A percentile compares a stretch with the other conserved stretches of the same genome.
Evolutionary conservation across 805 yeast species (phyloP).

Genomic region (Schizosaccharomyces lindneri): DNA sequence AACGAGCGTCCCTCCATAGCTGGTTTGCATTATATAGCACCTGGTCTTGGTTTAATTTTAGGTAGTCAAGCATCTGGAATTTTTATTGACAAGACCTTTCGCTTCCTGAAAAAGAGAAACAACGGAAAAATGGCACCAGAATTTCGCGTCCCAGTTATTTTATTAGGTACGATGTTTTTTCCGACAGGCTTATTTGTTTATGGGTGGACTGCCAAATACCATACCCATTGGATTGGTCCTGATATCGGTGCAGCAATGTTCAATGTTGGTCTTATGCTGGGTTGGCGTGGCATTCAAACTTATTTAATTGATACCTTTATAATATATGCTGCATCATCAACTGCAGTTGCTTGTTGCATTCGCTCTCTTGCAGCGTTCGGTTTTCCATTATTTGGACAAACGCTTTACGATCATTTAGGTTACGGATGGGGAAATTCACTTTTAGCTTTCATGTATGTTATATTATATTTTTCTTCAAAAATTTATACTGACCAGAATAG

Average conservation of each 20-base stretch:
- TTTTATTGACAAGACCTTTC: not conserved
- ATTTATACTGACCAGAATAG: not conserved
- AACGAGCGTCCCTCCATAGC: conserved; percentile 11
- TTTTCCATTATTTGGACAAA: conserved; percentile 38
- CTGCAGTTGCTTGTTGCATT: conserved; percentile 43
- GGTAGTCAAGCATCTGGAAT: conserved; percentile 28
- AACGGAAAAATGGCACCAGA: conserved; percentile 39
- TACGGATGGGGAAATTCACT: conserved; percentile 18
- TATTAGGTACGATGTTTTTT: conserved; percentile 23
- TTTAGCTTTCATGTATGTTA: conserved; percentile 23
- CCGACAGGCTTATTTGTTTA: conserved; percentile 40
- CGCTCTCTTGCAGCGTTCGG: conserved; percentile 44
- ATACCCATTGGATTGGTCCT: conserved; percentile 38
- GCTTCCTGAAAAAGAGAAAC: conserved; percentile 17
- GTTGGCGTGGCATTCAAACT: conserved; percentile 37
- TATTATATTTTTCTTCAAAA: not conserved
- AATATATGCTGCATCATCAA: conserved; percentile 41
- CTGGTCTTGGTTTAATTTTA: conserved; percentile 28
- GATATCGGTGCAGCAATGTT: conserved; percentile 33
- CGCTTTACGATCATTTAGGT: conserved; percentile 14
- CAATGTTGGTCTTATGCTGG: conserved; percentile 32
- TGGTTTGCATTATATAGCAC: conserved; percentile 34
- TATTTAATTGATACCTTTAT: conserved; percentile 52
- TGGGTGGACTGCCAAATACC: conserved; percentile 40
- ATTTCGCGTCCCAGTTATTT: conserved; percentile 27